Evolutionary conservation across 2,329 filamentous ascomycete species (phyloP).

Genomic region (Rhynchosporium secalis): DNA sequence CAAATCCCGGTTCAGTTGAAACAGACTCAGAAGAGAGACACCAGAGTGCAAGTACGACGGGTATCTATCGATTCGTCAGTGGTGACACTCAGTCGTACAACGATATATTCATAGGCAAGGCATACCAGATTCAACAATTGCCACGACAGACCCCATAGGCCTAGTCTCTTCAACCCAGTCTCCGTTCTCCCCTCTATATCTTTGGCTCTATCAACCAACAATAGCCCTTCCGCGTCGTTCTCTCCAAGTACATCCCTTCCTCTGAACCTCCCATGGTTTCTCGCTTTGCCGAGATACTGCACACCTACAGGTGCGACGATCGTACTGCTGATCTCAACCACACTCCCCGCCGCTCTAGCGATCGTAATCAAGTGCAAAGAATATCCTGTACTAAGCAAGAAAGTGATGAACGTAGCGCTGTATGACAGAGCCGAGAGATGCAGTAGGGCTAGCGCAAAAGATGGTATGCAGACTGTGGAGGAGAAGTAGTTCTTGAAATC

Average conservation of each 20-base stretch:
- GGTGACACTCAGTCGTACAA: neutral
- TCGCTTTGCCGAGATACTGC: constrained; percentile 39
- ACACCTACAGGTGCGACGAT: constrained; percentile 53
- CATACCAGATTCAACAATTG: constrained; percentile 45
- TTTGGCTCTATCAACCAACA: constrained; percentile 22
- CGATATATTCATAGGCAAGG: neutral
- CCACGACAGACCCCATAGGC: constrained; percentile 46
- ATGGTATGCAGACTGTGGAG: constrained; percentile 46
- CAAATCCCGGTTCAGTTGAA: constrained; percentile 23
- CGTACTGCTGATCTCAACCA: constrained; percentile 55
- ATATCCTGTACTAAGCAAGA: constrained; percentile 51
- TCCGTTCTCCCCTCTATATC: constrained; percentile 29
- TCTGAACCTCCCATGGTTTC: constrained; percentile 36
- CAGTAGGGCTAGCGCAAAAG: constrained; percentile 50
- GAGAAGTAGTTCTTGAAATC: constrained; percentile 43
- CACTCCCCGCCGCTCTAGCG: constrained; percentile 48
- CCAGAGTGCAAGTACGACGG: constrained; percentile 42
- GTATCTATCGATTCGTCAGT: constrained; percentile 34
- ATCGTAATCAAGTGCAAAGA: constrained; percentile 49
- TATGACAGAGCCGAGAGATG: constrained; percentile 58
- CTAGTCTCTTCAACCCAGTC: constrained; percentile 42
- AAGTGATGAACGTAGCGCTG: constrained; percentile 55
- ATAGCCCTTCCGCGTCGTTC: constrained; percentile 31
- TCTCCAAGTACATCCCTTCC: constrained; percentile 17
- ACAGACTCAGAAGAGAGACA: constrained; percentile 33